Base-by-base conservation (phyloP, 2,329 filamentous ascomycete genomes). In the Teratosphaeriaceae sp. region DNA sequence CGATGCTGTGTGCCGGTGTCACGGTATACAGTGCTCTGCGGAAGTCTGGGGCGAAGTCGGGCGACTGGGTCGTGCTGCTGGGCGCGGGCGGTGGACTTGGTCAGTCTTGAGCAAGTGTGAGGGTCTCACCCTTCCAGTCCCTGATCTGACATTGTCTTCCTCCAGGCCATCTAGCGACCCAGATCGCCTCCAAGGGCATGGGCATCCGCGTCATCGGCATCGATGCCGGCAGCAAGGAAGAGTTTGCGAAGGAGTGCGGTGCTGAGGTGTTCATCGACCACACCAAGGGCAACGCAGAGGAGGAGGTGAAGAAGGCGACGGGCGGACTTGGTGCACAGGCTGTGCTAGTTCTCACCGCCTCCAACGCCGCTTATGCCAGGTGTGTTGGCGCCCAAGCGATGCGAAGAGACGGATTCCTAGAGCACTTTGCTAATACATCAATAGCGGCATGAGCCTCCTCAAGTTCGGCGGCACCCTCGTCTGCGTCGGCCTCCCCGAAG, bases 191-290 rank as follows among this genome's bases (percentile, higher is more conserved):
- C 24, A 62, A 65, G n/a, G 80, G 73, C 2, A 80, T 84, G 69
- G 79, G 76, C 9, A 67, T 79, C 49, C 72, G 80, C 34, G 77
- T 83, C 26, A 49, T 49, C 44, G 81, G 79, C 20, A 73, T 85
- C 56, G 82, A 85, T 57, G 70, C 78, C 50, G 75, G 73, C 35
- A 74, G 69, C 53, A 85, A 85, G 60, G 74, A 76, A 52, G 88
- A 73, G 11, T 57, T 84, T 2, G 72, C 76, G 8, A 71, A 72
- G 37, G 69, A 74, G 1, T 78, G 70, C 15, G 81, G 81, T 7
- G 80, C 80, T 0, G 80, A 84, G 57, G 72, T 76, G 50, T 85
- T 84, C 62, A 67, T 85, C 45, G 78, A 82, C 48, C 68, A 84
- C 45, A 76, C 78, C 23, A 69, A 73, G 34, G 72, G 71, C 23